Percentiles rank a stretch among this genome's conserved stretches.
These are phyloP conservation scores for Metschnikowia chrysomelidarum DNA, from an alignment of 805 yeast species.

Conservation along the genomic window DNA sequence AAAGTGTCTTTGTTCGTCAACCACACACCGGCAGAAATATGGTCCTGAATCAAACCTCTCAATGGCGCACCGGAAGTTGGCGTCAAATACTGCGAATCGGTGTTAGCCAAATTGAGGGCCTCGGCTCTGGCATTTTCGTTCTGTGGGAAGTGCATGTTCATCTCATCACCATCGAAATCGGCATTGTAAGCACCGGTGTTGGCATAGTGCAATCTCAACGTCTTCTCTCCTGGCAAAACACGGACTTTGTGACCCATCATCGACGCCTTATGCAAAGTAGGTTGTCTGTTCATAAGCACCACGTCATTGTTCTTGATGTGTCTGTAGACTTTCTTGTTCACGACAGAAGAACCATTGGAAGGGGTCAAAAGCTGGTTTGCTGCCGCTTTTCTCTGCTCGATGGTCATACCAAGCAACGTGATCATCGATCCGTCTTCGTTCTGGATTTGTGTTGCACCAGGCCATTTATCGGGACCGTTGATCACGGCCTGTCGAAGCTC, in stretches of 20 bases:
- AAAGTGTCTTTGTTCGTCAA: constrained; percentile 89
- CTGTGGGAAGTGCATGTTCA: constrained; percentile 99
- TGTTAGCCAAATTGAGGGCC: constrained; percentile 91
- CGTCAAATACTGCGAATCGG: constrained; percentile 95
- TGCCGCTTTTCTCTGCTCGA: constrained; percentile 90
- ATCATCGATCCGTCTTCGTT: constrained; percentile 89
- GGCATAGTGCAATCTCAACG: constrained; percentile 94
- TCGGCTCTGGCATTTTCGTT: constrained; percentile 96
- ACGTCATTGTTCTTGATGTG: constrained; percentile 95
- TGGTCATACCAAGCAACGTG: constrained; percentile 81
- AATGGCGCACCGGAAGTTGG: constrained; percentile 98
- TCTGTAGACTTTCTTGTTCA: constrained; percentile 90
- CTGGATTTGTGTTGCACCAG: constrained; percentile 96
- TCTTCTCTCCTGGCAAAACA: constrained; percentile 96
- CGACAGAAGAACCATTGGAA: constrained; percentile 53
- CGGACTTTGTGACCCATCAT: constrained; percentile 99
- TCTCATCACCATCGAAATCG: constrained; percentile 99
- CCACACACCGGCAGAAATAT: constrained; percentile 99
- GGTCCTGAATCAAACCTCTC: constrained; percentile 98
- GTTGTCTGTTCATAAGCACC: constrained; percentile 98
- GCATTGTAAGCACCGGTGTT: constrained; percentile 99
- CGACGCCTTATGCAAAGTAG: constrained; percentile 97
- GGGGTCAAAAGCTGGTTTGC: constrained; percentile 96
- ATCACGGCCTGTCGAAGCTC: constrained; percentile 92
- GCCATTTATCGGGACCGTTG: constrained; percentile 98